Evolutionary conservation across 2,329 filamentous ascomycete genomes (phyloP), one percentile per base, ranked within the genome.

Genomic region (Penicillium griseofulvum): DNA sequence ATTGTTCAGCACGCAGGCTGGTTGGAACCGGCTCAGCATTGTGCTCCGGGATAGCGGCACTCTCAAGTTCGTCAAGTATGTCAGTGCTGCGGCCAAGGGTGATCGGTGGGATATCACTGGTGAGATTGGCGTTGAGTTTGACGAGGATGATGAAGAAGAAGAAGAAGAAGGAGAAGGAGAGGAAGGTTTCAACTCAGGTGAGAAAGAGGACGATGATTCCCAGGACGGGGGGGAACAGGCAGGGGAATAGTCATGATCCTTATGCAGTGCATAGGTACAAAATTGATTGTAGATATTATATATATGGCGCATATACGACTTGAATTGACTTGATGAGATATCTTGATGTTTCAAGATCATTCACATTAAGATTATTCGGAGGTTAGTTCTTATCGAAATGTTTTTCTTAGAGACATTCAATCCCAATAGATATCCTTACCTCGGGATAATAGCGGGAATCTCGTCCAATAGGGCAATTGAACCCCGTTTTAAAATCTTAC

Each of bases 51-150:
- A 99, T 71, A 86, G 84, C 63, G 92, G 90, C 14, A 88, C 89
- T 14, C 80, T 99, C 69, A 87, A 90, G 71, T 99, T 99, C 71
- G 91, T 97, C 68, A 99, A 97, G 79, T 99, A 97, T 72, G 88
- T 99, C 22, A 95, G 89, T 74, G 81, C 81, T 56, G 84, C 82
- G 48, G 94, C 94, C 8, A 84, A 84, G 68, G 94, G 94, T 0
- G 94, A 97, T 75, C 82, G 94, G 41, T 97, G 92, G 91, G 94
- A 99, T 76, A 81, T 97, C 47, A 87, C 85, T 44, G 94, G 86
- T 0, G 85, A 86, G 33, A 90, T 89, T 71, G 90, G 87, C 24
- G 87, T 96, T 31, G 80, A 81, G 49, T 81, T 81, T 61, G 80
- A 77, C 14, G 82, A 81, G 12, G 79, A 79, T 38, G 81, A 76